Conservation (phyloP, 73 alveolate genomes). For the Paramecium biaurelia region DNA sequence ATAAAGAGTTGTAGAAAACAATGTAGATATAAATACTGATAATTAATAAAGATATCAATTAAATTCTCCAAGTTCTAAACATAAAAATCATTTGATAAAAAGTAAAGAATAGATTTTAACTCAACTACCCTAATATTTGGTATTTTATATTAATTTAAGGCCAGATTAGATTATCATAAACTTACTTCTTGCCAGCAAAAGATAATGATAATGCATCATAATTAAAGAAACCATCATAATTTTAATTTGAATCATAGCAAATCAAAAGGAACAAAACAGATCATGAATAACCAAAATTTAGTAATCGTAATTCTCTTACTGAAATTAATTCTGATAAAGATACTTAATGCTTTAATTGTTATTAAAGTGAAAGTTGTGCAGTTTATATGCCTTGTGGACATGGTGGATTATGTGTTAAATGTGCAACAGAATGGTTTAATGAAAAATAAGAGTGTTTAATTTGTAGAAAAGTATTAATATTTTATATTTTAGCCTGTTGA, state of each 20-base stretch:
- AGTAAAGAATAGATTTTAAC: neutral
- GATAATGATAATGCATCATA: neutral
- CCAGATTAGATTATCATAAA: constrained; percentile 8
- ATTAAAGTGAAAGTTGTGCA: neutral
- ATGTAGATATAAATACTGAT: neutral
- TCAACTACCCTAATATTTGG: neutral
- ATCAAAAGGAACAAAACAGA: neutral
- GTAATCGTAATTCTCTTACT: neutral
- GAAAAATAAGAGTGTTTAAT: constrained; percentile 15
- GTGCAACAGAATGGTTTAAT: constrained; percentile 27
- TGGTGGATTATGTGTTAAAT: constrained; percentile 44
- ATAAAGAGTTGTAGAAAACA: neutral
- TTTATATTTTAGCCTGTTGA: constrained; percentile 46
- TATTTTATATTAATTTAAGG: neutral
- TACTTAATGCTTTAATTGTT: constrained; percentile 15
- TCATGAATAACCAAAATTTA: neutral
- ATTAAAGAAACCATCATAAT: neutral
- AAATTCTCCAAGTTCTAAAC: constrained; percentile 23
- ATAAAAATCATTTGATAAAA: neutral
- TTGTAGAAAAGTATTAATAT: constrained; percentile 45
- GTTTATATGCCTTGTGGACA: constrained; percentile 51
- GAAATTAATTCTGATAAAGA: constrained; percentile 1
- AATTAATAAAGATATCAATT: neutral
- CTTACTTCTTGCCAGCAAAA: constrained; percentile 6
- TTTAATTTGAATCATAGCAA: neutral